A percentile compares a stretch with the other conserved stretches of the same genome.
Evolutionary conservation across 352 stramenopile species (phyloP).

Genomic region (Phytopythium sindhum): DNA sequence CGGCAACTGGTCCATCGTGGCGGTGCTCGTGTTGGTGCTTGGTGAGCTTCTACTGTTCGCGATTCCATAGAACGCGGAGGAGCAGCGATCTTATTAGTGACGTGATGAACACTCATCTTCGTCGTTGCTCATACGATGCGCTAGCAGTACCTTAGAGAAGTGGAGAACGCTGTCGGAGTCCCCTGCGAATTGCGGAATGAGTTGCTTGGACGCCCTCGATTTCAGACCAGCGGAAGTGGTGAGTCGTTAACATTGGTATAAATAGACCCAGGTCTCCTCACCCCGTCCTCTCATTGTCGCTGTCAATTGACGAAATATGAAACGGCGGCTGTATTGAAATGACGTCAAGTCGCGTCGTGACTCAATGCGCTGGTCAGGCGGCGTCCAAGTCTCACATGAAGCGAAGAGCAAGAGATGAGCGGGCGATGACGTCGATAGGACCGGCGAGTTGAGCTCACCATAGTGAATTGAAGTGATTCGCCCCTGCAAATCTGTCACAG

Average conservation of each 20-base stretch:
- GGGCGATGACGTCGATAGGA: slow-evolving; percentile 3
- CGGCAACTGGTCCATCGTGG: slow-evolving; percentile 1
- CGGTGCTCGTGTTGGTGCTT: background rate
- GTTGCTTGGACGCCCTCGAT: slow-evolving; percentile 1
- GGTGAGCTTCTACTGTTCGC: background rate
- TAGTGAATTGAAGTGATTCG: slow-evolving; percentile 4
- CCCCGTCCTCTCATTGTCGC: background rate
- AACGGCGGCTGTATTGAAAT: background rate
- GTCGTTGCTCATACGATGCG: background rate
- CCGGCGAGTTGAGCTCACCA: background rate
- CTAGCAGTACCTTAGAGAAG: background rate
- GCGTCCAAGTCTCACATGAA: background rate
- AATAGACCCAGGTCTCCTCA: background rate
- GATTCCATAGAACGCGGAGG: background rate
- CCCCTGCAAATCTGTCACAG: background rate
- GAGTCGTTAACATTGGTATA: too few species aligned
- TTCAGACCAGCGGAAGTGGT: background rate
- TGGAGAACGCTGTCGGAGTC: background rate
- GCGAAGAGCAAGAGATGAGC: background rate
- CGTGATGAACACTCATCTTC: too few species aligned
- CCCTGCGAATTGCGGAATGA: background rate
- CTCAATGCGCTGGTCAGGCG: too few species aligned
- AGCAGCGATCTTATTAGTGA: too few species aligned
- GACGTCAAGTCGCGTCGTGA: slow-evolving; percentile 3
- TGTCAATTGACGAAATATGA: slow-evolving; percentile 1